Conservation (phyloP, 1,284 basidiomycete species). For the Fomitopsis palustris region DNA sequence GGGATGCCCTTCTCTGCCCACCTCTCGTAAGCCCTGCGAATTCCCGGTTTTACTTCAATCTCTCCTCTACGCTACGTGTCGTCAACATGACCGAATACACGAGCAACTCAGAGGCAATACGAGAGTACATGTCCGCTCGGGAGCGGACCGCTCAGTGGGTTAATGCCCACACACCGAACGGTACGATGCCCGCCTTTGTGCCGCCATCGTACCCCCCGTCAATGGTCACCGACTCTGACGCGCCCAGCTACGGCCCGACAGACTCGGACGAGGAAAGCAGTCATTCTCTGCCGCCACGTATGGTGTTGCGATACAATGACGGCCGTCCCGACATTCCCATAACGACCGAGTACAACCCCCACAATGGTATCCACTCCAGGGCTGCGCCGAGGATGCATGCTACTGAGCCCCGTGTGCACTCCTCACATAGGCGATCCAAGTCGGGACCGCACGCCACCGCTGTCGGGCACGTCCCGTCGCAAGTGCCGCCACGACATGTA, state of each 20-base stretch:
- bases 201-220: constrained; percentile 61
- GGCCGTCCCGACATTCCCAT: constrained; percentile 60
- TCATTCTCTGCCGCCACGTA: constrained; percentile 65
- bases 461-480: constrained; percentile 13
- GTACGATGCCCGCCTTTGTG: constrained; percentile 36
- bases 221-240: constrained; percentile 41
- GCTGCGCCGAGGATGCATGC: background rate
- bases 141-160: constrained; percentile 65
- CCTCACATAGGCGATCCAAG: constrained; percentile 19
- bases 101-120: constrained; percentile 52
- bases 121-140: constrained; percentile 51
- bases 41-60: constrained; percentile 9
- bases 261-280: constrained; percentile 61
- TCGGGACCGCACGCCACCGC: constrained; percentile 18
- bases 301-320: constrained; percentile 65
- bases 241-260: constrained; percentile 40
- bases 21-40: constrained; percentile 1
- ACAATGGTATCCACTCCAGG: constrained; percentile 4
- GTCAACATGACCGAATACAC: constrained; percentile 63
- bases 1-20: background rate
- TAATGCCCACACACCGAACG: constrained; percentile 34
- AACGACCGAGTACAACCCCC: constrained; percentile 30
- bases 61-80: constrained; percentile 10
- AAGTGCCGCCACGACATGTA: constrained; percentile 14
- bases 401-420: constrained; percentile 7